Percentiles rank a stretch among this genome's conserved stretches.
phyloP scores from a whole-genome alignment of 2,329 filamentous ascomycete species.

The Tolypocladium capitatum region DNA sequence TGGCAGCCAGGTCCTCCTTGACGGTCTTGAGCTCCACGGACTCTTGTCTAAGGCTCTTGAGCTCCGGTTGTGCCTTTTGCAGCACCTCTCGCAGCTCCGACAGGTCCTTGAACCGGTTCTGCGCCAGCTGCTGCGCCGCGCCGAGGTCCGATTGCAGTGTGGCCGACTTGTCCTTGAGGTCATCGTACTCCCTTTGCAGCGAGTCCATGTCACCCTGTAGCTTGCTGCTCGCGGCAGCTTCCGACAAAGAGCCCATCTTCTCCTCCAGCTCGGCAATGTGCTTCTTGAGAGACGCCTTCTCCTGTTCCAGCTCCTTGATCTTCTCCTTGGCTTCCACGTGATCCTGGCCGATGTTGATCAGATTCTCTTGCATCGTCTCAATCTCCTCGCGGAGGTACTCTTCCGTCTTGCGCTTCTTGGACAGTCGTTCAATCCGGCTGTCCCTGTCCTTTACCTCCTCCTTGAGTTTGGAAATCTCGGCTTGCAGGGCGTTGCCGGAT shows the following conservation, averaged over 20 bases:
- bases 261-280: constrained; percentile 55
- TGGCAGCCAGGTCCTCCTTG: constrained; percentile 58
- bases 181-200: constrained; percentile 44
- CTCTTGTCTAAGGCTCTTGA: constrained; percentile 67
- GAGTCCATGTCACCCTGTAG: constrained; percentile 47
- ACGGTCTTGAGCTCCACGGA: constrained; percentile 58
- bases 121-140: constrained; percentile 74
- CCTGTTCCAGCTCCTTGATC: constrained; percentile 54
- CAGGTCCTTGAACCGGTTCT: constrained; percentile 78
- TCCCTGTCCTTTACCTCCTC: constrained; percentile 52
- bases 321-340: constrained; percentile 73
- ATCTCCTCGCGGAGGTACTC: constrained; percentile 77
- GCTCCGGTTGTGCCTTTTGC: constrained; percentile 75
- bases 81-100: constrained; percentile 67
- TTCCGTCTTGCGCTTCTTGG: constrained; percentile 58
- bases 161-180: constrained; percentile 55
- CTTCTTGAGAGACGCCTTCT: constrained; percentile 53
- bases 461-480: constrained; percentile 36
- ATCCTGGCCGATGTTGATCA: constrained; percentile 68
- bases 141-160: constrained; percentile 70
- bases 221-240: constrained; percentile 34
- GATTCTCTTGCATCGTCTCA: constrained; percentile 66
- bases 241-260: constrained; percentile 39
- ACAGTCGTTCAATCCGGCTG: constrained; percentile 56
- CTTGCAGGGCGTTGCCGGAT: constrained; percentile 24